Evolutionary conservation across 2,329 filamentous ascomycete species (phyloP).

Genomic region (Penicillium hordei): DNA sequence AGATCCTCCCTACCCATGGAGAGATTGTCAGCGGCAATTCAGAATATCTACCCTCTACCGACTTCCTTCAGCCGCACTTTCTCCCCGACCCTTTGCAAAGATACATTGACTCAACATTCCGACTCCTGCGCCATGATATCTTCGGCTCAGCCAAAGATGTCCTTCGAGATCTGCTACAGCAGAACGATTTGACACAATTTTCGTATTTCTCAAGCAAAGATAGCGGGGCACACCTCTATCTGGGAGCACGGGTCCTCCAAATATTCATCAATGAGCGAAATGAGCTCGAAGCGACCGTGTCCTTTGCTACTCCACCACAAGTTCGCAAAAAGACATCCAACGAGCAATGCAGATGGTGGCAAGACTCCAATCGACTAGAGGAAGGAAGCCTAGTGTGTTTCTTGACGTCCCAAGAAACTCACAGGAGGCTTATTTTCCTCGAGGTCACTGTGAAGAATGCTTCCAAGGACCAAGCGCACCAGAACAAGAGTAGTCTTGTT

Average conservation of each 20-base stretch:
- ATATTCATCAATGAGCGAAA: conserved; percentile 10
- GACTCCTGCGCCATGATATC: conserved; percentile 13
- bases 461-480: background rate
- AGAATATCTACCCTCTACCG: conserved; percentile 16
- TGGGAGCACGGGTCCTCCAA: background rate
- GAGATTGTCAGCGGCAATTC: conserved; percentile 7
- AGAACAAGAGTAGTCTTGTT: conserved; percentile 7
- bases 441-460: conserved; percentile 9
- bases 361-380: conserved; percentile 12
- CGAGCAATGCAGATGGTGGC: conserved; percentile 12
- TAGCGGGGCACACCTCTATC: conserved; percentile 8
- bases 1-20: conserved; percentile 8
- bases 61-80: conserved; percentile 12
- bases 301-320: conserved; percentile 1
- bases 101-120: conserved; percentile 16
- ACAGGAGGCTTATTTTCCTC: conserved; percentile 6
- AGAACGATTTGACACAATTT: background rate
- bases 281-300: conserved; percentile 9
- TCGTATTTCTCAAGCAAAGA: background rate
- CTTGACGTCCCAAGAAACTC: background rate
- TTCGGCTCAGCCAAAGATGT: conserved; percentile 10
- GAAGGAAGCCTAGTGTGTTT: conserved; percentile 10
- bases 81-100: conserved; percentile 6
- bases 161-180: conserved; percentile 4
- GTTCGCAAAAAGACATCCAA: background rate